Evolutionary conservation across 768 basidiomycete genomes (phyloP).

Genomic region (Cyathus striatus): DNA sequence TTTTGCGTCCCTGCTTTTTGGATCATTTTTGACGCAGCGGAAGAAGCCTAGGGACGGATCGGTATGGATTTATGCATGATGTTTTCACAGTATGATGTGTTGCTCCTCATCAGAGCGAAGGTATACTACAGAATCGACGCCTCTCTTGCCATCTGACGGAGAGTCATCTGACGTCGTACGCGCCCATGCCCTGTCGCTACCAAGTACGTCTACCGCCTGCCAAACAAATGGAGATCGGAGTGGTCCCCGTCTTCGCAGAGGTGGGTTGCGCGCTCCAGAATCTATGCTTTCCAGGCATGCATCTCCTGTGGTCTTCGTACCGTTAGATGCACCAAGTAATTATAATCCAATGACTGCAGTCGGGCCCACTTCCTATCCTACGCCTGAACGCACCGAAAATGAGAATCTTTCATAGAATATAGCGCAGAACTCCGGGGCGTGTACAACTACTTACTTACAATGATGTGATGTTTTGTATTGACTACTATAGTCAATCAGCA

Average conservation of each 20-base stretch:
- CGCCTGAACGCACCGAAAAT: constrained; percentile 40
- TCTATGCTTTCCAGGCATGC: constrained; percentile 45
- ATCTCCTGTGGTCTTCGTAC: constrained; percentile 23
- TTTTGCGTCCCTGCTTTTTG: constrained; percentile 56
- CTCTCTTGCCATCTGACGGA: neutral
- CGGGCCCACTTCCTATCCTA: constrained; percentile 35
- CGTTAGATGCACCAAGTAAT: neutral
- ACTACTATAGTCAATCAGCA: no score
- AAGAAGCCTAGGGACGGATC: constrained; percentile 55
- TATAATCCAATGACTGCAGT: constrained; percentile 1
- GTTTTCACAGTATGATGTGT: constrained; percentile 75
- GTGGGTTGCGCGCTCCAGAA: constrained; percentile 64
- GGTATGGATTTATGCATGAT: constrained; percentile 90
- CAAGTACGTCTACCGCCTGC: neutral
- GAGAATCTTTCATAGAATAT: constrained; percentile 28
- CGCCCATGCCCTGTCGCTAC: no score
- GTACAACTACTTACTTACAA: neutral
- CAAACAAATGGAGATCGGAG: constrained; percentile 30
- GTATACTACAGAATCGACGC: no score
- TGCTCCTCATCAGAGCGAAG: constrained; percentile 67
- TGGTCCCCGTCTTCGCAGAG: constrained; percentile 56
- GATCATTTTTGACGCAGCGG: constrained; percentile 51
- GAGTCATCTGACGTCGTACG: constrained; percentile 6
- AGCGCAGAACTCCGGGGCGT: neutral
- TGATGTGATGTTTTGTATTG: neutral